Conservation (phyloP, 805 yeast species). For the Vanderwaltozyma yarrowii region DNA sequence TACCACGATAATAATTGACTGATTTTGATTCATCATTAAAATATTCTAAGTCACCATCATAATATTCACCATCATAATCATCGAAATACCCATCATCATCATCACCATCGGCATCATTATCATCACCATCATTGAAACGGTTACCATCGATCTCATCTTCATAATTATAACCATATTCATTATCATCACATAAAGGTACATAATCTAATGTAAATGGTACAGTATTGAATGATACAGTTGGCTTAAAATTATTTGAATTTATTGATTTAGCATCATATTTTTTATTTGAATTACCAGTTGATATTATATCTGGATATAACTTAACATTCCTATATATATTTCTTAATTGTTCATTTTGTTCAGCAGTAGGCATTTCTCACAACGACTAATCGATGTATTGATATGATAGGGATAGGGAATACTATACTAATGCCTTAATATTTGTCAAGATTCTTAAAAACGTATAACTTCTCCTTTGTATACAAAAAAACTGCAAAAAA, state of each 20-base stretch:
- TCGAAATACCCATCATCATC: background rate
- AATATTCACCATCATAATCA: background rate
- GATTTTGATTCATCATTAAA: background rate
- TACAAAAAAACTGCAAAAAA: no score
- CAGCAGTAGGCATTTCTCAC: background rate
- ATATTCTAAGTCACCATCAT: background rate
- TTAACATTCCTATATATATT: conserved; percentile 10
- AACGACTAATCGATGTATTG: no score
- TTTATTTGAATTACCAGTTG: background rate
- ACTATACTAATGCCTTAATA: no score
- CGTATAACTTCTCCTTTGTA: no score
- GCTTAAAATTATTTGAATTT: conserved; percentile 5
- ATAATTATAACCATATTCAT: background rate
- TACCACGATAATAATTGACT: background rate
- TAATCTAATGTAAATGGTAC: conserved; percentile 22
- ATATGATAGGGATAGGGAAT: no score
- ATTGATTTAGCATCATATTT: background rate
- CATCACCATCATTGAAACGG: no score
- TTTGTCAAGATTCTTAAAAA: no score
- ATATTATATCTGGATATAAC: conserved; percentile 4
- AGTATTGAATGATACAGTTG: conserved; percentile 28
- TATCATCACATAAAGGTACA: conserved; percentile 9
- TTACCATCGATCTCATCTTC: background rate
- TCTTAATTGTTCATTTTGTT: conserved; percentile 8
- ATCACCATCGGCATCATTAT: background rate